A percentile compares a stretch with the other conserved stretches of the same genome.
Evolutionary conservation across 192 early-diverging fungal species (phyloP).

Genomic region (Coemansia sp.): DNA sequence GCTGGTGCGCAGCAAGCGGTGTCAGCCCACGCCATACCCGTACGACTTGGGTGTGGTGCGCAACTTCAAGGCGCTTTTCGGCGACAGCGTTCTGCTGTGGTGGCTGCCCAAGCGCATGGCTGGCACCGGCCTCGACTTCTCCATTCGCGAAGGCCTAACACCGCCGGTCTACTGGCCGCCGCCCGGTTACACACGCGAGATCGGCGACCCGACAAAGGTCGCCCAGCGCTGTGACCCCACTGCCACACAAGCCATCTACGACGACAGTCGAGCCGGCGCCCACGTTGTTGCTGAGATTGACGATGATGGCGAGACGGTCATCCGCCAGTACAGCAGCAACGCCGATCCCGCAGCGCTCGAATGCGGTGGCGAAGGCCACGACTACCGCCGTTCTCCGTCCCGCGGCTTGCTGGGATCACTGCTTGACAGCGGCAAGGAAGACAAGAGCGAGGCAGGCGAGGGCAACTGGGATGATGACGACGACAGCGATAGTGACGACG

Average conservation of each 20-base stretch:
- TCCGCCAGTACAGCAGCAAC: conserved; percentile 37
- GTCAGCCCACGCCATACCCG: conserved; percentile 73
- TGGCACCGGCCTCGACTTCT: conserved; percentile 70
- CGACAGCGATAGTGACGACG: conserved; percentile 49
- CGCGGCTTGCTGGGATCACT: conserved; percentile 8
- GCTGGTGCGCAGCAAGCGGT: conserved; percentile 36
- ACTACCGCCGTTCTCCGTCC: background rate
- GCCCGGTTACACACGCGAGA: conserved; percentile 58
- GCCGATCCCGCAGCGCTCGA: conserved; percentile 44
- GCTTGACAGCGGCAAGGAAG: conserved; percentile 46
- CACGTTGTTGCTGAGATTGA: conserved; percentile 44
- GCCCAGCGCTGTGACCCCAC: conserved; percentile 24
- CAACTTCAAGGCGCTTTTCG: conserved; percentile 79
- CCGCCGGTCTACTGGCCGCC: conserved; percentile 70
- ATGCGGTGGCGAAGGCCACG: conserved; percentile 25
- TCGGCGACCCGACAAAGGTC: conserved; percentile 18
- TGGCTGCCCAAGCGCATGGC: conserved; percentile 61
- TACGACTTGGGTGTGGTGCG: conserved; percentile 75
- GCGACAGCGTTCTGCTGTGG: conserved; percentile 70
- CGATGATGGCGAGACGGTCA: conserved; percentile 51
- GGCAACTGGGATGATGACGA: conserved; percentile 41
- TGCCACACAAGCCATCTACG: conserved; percentile 18
- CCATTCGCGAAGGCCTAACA: conserved; percentile 52
- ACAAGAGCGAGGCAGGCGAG: conserved; percentile 45
- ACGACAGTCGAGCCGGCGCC: conserved; percentile 8